These are phyloP conservation scores for Paramecium sonneborni DNA, from an alignment of 73 alveolate genomes.

Conservation along the genomic window DNA sequence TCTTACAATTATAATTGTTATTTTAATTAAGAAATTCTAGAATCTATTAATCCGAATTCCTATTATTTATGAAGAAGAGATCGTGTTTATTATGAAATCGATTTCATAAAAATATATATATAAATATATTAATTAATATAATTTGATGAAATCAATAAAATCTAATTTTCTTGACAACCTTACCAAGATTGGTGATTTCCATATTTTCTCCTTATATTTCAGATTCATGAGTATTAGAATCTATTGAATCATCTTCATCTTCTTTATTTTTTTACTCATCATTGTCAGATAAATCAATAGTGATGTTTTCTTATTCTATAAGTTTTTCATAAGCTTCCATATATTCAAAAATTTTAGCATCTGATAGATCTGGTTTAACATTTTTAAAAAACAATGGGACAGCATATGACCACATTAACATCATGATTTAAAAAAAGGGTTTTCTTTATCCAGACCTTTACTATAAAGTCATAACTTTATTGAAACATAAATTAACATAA, in stretches of 20 bases:
- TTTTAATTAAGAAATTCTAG: background rate
- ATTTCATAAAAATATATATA: background rate
- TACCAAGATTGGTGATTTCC: background rate
- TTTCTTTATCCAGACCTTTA: constrained; percentile 2
- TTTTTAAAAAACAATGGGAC: background rate
- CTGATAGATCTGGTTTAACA: background rate
- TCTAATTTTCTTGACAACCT: background rate
- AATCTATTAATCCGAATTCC: background rate
- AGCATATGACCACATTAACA: constrained; percentile 52
- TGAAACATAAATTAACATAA: constrained; percentile 10
- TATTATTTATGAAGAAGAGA: background rate
- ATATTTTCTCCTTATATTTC: background rate
- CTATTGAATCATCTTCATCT: background rate
- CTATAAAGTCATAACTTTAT: constrained; percentile 6
- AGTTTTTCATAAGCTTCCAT: background rate
- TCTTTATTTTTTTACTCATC: background rate
- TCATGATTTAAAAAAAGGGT: constrained; percentile 16
- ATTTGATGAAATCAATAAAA: background rate
- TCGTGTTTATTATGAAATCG: background rate
- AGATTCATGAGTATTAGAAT: background rate
- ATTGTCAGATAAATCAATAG: background rate
- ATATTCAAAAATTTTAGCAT: background rate
- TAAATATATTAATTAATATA: background rate
- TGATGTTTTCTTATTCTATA: background rate
- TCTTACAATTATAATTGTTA: background rate